These are phyloP conservation scores for Paragyromitra xinjiangensis DNA, from an alignment of 495 filamentous ascomycete genomes.

Conservation along the genomic window DNA sequence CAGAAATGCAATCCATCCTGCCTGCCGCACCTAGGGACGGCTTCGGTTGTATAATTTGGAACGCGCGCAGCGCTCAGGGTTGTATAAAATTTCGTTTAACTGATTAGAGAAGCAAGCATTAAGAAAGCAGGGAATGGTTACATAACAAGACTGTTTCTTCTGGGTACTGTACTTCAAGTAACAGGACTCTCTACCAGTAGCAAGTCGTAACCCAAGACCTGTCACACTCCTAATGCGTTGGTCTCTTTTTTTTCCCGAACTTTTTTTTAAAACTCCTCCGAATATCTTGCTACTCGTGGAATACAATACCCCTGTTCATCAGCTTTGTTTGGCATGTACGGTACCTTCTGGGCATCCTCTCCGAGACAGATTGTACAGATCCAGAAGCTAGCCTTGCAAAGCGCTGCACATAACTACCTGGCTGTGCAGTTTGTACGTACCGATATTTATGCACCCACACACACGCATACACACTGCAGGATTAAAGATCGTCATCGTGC, in stretches of 20 bases:
- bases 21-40: conserved; percentile 20
- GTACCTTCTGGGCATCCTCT: conserved; percentile 11
- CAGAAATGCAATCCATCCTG: conserved; percentile 35
- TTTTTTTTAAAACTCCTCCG: not conserved
- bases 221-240: conserved; percentile 17
- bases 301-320: conserved; percentile 8
- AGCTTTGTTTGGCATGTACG: conserved; percentile 22
- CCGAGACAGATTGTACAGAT: conserved; percentile 36
- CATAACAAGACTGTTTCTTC: conserved; percentile 3
- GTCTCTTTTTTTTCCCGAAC: not conserved
- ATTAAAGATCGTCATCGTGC: conserved; percentile 49
- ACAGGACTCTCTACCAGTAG: not conserved
- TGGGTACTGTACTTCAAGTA: not conserved
- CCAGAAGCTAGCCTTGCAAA: conserved; percentile 27
- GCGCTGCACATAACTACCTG: conserved; percentile 14
- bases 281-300: not conserved
- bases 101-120: conserved; percentile 35
- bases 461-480: conserved; percentile 30
- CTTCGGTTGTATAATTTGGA: conserved; percentile 33
- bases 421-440: conserved; percentile 28
- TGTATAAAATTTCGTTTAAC: conserved; percentile 33
- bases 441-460: conserved; percentile 38
- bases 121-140: conserved; percentile 2
- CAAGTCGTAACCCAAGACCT: conserved; percentile 23
- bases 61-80: conserved; percentile 10